Conservation (phyloP, 2,329 filamentous ascomycete genomes). For the Rasamsonia emersonii region DNA sequence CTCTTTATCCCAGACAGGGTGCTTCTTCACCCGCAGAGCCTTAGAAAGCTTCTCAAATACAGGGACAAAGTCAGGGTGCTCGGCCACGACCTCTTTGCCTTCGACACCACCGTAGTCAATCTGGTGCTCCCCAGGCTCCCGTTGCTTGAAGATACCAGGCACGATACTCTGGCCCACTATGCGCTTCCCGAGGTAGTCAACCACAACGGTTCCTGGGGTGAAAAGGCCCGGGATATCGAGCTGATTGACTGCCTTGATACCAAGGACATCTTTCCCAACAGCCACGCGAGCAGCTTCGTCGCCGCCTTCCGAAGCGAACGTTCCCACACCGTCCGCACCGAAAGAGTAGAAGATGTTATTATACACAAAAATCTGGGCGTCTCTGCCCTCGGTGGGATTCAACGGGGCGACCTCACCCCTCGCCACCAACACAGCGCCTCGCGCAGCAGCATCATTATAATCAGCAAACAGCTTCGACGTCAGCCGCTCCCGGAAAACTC, state of each 20-base stretch:
- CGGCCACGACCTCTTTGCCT: slow-evolving; percentile 88
- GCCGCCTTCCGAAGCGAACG: slow-evolving; percentile 90
- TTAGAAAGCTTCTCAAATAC: slow-evolving; percentile 88
- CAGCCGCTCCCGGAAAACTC: slow-evolving; percentile 88
- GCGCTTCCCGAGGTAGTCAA: slow-evolving; percentile 94
- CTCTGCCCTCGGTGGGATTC: slow-evolving; percentile 84
- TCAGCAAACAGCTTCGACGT: slow-evolving; percentile 95
- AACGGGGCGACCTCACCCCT: slow-evolving; percentile 85
- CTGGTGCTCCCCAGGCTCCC: slow-evolving; percentile 93
- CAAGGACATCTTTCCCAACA: slow-evolving; percentile 91
- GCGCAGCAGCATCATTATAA: slow-evolving; percentile 90
- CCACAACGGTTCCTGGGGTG: slow-evolving; percentile 89
- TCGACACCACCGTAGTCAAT: slow-evolving; percentile 98
- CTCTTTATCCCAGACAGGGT: slow-evolving; percentile 97
- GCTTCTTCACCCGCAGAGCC: slow-evolving; percentile 82
- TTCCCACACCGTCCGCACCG: slow-evolving; percentile 92
- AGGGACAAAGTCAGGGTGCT: slow-evolving; percentile 74
- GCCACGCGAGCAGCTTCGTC: slow-evolving; percentile 94
- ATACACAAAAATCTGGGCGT: slow-evolving; percentile 98
- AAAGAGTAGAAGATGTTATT: slow-evolving; percentile 99
- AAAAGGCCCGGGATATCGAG: slow-evolving; percentile 91
- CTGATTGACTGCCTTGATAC: slow-evolving; percentile 92
- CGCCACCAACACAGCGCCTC: slow-evolving; percentile 85
- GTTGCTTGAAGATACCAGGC: slow-evolving; percentile 97
- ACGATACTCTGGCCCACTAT: slow-evolving; percentile 97